These are phyloP conservation scores for Sporisorium iseilematis-ciliati DNA, from an alignment of 1,284 basidiomycete species.

Conservation along the genomic window DNA sequence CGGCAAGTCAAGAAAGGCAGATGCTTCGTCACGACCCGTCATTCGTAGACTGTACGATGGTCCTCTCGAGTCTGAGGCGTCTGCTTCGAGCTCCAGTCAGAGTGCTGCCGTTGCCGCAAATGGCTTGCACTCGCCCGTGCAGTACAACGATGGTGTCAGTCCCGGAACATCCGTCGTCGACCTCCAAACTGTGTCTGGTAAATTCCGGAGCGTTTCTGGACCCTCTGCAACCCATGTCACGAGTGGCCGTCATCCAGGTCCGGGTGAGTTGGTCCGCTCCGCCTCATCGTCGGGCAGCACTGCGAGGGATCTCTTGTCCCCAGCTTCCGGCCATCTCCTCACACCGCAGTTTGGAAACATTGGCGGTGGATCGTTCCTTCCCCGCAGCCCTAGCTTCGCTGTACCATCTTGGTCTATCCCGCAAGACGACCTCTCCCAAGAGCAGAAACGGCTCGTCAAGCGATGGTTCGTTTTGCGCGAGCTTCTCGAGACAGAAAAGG, in stretches of 20 bases:
- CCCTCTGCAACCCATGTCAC: constrained; percentile 1
- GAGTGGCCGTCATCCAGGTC: constrained; percentile 10
- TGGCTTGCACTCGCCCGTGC: constrained; percentile 12
- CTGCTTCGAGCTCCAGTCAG: constrained; percentile 12
- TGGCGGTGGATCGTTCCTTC: constrained; percentile 12
- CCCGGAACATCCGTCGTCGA: constrained; percentile 29
- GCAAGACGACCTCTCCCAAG: constrained; percentile 37
- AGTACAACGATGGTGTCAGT: constrained; percentile 26
- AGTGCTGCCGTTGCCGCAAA: neutral
- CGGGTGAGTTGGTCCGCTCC: constrained; percentile 20
- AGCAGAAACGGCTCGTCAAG: constrained; percentile 74
- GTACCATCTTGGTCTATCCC: constrained; percentile 34
- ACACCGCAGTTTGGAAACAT: constrained; percentile 22
- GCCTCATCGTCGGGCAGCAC: constrained; percentile 33
- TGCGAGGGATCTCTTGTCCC: constrained; percentile 29
- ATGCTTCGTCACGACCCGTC: constrained; percentile 21
- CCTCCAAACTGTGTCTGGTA: constrained; percentile 7
- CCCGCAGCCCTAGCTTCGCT: constrained; percentile 28
- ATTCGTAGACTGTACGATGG: constrained; percentile 48
- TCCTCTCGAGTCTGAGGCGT: constrained; percentile 28
- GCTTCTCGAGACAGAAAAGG: constrained; percentile 77
- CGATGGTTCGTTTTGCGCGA: constrained; percentile 86
- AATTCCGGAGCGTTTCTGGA: constrained; percentile 7
- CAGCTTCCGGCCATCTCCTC: constrained; percentile 12
- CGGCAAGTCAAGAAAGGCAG: constrained; percentile 34